Percentiles rank a stretch among this genome's conserved stretches.
These are phyloP conservation scores for Fusarium napiforme DNA, from an alignment of 2,329 filamentous ascomycete genomes.

Conservation along the genomic window DNA sequence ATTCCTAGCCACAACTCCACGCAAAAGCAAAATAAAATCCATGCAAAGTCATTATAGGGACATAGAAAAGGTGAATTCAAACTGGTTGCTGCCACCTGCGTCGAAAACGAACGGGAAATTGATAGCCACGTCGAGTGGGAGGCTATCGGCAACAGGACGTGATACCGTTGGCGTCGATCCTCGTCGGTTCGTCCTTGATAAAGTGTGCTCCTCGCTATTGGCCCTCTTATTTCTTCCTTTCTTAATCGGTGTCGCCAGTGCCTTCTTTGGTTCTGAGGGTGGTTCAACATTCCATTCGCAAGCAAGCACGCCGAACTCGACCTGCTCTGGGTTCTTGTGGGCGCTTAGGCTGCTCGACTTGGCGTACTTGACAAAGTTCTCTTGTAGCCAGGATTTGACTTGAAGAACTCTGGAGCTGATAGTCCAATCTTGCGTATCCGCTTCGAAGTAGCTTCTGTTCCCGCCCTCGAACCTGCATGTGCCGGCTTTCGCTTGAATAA, in stretches of 20 bases:
- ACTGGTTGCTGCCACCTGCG: slow-evolving; percentile 27
- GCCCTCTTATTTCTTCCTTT: slow-evolving; percentile 46
- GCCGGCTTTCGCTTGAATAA: not conserved
- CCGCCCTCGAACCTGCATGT: slow-evolving; percentile 31
- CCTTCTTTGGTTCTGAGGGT: slow-evolving; percentile 20
- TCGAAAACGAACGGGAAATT: slow-evolving; percentile 42
- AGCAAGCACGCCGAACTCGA: slow-evolving; percentile 55
- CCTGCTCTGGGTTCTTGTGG: slow-evolving; percentile 49
- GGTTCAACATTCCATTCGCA: slow-evolving; percentile 54
- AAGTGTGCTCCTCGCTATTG: slow-evolving; percentile 38
- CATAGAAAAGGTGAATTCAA: slow-evolving; percentile 43
- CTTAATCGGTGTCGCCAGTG: slow-evolving; percentile 25
- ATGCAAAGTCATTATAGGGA: slow-evolving; percentile 13
- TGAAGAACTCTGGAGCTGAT: slow-evolving; percentile 50
- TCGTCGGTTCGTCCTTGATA: slow-evolving; percentile 33
- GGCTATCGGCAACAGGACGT: not conserved
- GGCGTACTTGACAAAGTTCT: slow-evolving; percentile 52
- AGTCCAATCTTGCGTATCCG: slow-evolving; percentile 49
- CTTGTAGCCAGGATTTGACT: slow-evolving; percentile 53
- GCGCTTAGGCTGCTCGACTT: slow-evolving; percentile 48
- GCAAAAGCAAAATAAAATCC: slow-evolving; percentile 1
- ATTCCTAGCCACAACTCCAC: slow-evolving; percentile 15
- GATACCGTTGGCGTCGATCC: slow-evolving; percentile 8
- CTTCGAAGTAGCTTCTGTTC: slow-evolving; percentile 49
- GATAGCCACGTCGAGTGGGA: slow-evolving; percentile 5